Evolutionary conservation across 2,329 filamentous ascomycete genomes (phyloP).

Genomic region (Claviceps fusiformis): DNA sequence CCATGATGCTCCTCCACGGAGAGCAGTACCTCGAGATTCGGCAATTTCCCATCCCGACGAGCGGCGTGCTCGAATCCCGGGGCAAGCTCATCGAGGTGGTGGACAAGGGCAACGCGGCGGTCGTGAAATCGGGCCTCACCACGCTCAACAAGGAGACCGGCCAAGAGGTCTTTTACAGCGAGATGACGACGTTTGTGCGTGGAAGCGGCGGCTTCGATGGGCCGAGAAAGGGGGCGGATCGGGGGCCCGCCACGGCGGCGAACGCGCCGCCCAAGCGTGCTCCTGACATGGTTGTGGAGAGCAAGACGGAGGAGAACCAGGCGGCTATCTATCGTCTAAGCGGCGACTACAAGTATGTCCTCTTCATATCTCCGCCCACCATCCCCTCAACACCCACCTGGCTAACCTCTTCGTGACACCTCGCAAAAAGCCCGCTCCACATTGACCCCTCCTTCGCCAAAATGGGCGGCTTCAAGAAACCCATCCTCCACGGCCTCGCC

Average conservation of each 20-base stretch:
- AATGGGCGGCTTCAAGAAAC: constrained; percentile 85
- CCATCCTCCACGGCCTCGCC: constrained; percentile 94
- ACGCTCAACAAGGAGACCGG: constrained; percentile 77
- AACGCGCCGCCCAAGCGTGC: constrained; percentile 66
- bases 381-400: neutral
- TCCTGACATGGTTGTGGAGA: constrained; percentile 73
- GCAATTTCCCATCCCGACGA: constrained; percentile 82
- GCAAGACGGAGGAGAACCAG: constrained; percentile 78
- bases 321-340: constrained; percentile 86
- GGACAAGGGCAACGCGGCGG: constrained; percentile 84
- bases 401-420: neutral
- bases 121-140: constrained; percentile 66
- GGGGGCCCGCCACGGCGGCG: constrained; percentile 65
- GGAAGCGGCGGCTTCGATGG: constrained; percentile 87
- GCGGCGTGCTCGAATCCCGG: constrained; percentile 60
- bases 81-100: constrained; percentile 83
- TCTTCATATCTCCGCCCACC: neutral
- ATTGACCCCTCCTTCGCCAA: constrained; percentile 91
- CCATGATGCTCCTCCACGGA: constrained; percentile 97
- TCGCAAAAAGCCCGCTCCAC: constrained; percentile 55
- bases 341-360: constrained; percentile 68
- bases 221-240: constrained; percentile 58
- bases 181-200: constrained; percentile 82
- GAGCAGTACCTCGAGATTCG: constrained; percentile 96
- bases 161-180: constrained; percentile 93